Evolutionary conservation across 2,329 filamentous ascomycete genomes (phyloP).

Genomic region (Ophiostoma fasciatum): DNA sequence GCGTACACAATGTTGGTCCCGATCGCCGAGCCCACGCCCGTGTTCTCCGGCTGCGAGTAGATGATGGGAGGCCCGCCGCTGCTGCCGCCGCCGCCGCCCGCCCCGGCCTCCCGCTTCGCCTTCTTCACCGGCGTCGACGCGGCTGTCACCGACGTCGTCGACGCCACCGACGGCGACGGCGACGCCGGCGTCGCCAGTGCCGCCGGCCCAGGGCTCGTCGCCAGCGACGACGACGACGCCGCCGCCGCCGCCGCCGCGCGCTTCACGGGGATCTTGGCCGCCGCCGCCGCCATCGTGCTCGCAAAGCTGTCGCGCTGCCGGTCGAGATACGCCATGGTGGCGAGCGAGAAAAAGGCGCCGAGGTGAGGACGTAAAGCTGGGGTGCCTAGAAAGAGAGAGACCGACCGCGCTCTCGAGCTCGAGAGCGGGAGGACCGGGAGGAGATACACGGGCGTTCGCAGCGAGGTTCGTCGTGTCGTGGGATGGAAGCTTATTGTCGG

Average conservation of each 20-base stretch:
- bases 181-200: constrained; percentile 38
- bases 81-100: background rate
- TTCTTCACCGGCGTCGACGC: constrained; percentile 50
- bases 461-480: no score
- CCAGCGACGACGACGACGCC: constrained; percentile 45
- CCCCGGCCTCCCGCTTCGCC: constrained; percentile 39
- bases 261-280: constrained; percentile 42
- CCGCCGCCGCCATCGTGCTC: constrained; percentile 46
- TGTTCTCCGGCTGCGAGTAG: constrained; percentile 65
- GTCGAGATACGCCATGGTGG: constrained; percentile 40
- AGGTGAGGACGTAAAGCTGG: background rate
- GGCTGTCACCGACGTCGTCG: constrained; percentile 31
- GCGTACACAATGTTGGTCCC: constrained; percentile 82
- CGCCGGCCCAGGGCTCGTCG: no score
- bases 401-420: no score
- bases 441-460: no score
- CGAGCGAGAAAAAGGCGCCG: no score
- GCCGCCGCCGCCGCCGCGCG: constrained; percentile 33
- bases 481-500: no score
- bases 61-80: constrained; percentile 28
- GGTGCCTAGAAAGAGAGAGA: no score
- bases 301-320: constrained; percentile 49
- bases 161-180: constrained; percentile 43
- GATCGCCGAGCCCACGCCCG: constrained; percentile 62
- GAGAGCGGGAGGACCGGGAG: no score